Evolutionary conservation across 129 eudicot species (phyloP), one percentile per base, ranked within the genome.

Genomic region (Helichrysum umbraculigerum): DNA sequence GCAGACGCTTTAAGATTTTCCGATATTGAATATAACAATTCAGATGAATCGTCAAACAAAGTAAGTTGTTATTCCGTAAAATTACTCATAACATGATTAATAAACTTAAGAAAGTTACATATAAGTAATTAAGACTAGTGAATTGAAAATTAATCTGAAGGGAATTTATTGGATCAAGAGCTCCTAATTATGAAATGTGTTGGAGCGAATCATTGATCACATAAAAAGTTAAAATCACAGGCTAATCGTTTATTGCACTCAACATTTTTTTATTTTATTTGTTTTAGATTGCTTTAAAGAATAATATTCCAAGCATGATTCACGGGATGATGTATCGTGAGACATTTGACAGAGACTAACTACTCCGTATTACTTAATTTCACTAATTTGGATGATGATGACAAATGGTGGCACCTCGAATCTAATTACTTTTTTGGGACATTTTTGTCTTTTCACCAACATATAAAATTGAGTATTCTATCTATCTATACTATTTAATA

Each of bases 281-380:
- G 29, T 64, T 33, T 47, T 16, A 7, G 12, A 12, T 14, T 64
- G 58, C 42, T 57, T 54, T n/a, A 33, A 16, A 8, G 41, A 56
- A 66, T 37, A 66, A 63, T 57, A 41, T 67, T 16, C 58, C 47
- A 12, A 65, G 77, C 79, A 74, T 72, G 83, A 83, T 85, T 82
- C 85, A 88, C 85, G 85, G 84, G 80, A 78, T 80, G 80, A 78
- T 80, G 75, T 67, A 70, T 80, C 73, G 71, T 73, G 70, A 82
- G 58, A 73, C 81, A 73, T 82, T 74, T 80, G 89, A 88, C 72
- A 80, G 84, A 73, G 85, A 88, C 86, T 75, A 88, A 85, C 79
- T 83, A n/a, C n/a, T n/a, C n/a, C n/a, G n/a, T n/a, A 85, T 72
- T 82, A 75, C 9, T 71, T 81, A 47, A 73, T 69, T 77, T 88